Conservation (phyloP, 2,329 filamentous ascomycete genomes). For the Fusarium sp. region DNA sequence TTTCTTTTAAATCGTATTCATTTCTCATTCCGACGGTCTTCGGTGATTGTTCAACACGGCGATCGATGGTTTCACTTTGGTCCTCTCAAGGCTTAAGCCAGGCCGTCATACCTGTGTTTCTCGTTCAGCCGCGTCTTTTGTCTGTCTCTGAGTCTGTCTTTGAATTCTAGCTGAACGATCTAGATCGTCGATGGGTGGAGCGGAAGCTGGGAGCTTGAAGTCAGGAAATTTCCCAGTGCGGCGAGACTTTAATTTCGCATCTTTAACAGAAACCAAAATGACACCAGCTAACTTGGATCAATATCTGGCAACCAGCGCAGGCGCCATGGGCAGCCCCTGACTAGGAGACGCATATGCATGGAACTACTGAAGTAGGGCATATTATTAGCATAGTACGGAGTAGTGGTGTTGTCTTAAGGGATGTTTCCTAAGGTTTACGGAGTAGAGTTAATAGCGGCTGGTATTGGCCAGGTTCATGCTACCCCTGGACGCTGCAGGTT, state of each 20-base stretch:
- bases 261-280: conserved; percentile 2
- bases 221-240: conserved; percentile 36
- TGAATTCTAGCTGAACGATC: conserved; percentile 7
- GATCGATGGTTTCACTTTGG: neutral
- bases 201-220: conserved; percentile 27
- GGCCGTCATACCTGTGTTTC: neutral
- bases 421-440: conserved; percentile 2
- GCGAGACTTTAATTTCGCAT: conserved; percentile 35
- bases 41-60: neutral
- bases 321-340: conserved; percentile 11
- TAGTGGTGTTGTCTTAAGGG: conserved; percentile 7
- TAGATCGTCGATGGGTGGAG: conserved; percentile 31
- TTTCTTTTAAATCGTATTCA: conserved; percentile 35
- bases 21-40: conserved; percentile 9
- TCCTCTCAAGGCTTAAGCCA: neutral
- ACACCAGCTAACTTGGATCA: neutral
- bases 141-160: neutral
- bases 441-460: neutral
- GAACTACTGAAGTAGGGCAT: conserved; percentile 21
- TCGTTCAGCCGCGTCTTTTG: neutral
- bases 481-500: conserved; percentile 27
- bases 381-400: conserved; percentile 1
- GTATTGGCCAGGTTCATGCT: conserved; percentile 9
- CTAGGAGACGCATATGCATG: conserved; percentile 25
- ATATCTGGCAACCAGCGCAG: neutral